Evolutionary conservation across 2,329 filamentous ascomycete species (phyloP).

Genomic region (Fusarium sp.): DNA sequence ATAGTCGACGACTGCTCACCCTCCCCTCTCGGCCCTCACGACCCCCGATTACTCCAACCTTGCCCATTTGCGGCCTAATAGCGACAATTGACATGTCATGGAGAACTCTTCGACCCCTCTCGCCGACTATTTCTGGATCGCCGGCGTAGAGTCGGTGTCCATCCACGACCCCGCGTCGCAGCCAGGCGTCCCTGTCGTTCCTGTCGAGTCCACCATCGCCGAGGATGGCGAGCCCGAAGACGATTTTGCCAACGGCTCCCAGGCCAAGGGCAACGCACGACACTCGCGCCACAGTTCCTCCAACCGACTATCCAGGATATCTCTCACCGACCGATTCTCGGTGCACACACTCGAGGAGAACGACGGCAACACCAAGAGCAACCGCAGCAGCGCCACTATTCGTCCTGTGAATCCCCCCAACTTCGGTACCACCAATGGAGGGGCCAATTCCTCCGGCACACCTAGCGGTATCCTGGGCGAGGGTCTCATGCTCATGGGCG

Average conservation of each 20-base stretch:
- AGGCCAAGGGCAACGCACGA: constrained; percentile 48
- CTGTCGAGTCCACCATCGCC: constrained; percentile 68
- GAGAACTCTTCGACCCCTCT: constrained; percentile 71
- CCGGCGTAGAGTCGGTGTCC: constrained; percentile 74
- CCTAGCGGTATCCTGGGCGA: constrained; percentile 43
- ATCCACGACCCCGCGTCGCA: constrained; percentile 66
- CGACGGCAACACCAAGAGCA: constrained; percentile 69
- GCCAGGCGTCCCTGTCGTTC: constrained; percentile 34
- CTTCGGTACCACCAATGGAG: constrained; percentile 41
- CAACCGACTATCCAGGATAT: constrained; percentile 67
- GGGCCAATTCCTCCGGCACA: constrained; percentile 25
- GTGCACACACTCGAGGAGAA: constrained; percentile 67
- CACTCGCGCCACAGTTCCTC: constrained; percentile 72
- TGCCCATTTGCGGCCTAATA: constrained; percentile 39
- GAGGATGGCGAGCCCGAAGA: constrained; percentile 70
- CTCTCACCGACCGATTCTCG: constrained; percentile 62
- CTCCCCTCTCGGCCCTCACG: constrained; percentile 1
- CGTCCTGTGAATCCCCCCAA: constrained; percentile 53
- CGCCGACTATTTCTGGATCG: constrained; percentile 82
- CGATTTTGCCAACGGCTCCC: constrained; percentile 45
- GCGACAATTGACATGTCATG: constrained; percentile 61
- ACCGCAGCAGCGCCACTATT: constrained; percentile 74
- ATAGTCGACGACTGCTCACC: constrained; percentile 10
- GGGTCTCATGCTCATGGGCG: constrained; percentile 57
- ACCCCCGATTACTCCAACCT: constrained; percentile 7